A percentile compares a stretch with the other conserved stretches of the same genome.
These are phyloP conservation scores for Cicer yamashitae DNA, from an alignment of 306 rosid species.

Conservation along the genomic window DNA sequence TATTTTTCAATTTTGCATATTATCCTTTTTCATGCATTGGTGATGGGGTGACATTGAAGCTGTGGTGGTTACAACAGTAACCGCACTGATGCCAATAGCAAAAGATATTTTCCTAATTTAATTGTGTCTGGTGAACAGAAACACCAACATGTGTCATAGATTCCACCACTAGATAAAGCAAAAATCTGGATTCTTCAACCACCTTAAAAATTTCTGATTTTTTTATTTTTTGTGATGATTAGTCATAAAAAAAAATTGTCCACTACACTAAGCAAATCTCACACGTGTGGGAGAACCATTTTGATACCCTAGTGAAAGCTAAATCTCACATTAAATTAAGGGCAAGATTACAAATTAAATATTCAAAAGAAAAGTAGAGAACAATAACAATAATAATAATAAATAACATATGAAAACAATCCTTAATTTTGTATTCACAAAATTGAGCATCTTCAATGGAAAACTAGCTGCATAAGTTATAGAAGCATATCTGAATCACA, in stretches of 20 bases:
- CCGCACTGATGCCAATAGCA: not conserved
- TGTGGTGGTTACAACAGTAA: not conserved
- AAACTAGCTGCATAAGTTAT: constrained; percentile 44
- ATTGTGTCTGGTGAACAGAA: not conserved
- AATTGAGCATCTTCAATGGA: constrained; percentile 43
- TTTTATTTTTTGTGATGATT: not conserved
- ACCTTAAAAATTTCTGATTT: not conserved
- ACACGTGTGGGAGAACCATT: not conserved
- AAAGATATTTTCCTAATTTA: not conserved
- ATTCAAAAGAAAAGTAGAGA: not conserved
- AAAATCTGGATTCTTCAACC: not conserved
- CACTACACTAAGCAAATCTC: not conserved
- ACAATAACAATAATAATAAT: not conserved
- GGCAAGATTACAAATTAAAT: not conserved
- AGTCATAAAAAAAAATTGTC: not conserved
- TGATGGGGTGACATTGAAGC: constrained; percentile 12
- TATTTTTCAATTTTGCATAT: not conserved
- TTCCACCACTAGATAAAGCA: constrained; percentile 14
- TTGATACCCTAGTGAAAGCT: not conserved
- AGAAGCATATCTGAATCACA: constrained; percentile 57
- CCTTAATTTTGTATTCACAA: constrained; percentile 54
- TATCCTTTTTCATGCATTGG: not conserved
- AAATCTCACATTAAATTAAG: not conserved
- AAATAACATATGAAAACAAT: constrained; percentile 33
- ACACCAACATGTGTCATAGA: not conserved